Evolutionary conservation across 352 stramenopile genomes (phyloP).

Genomic region (Pythium volutum): DNA sequence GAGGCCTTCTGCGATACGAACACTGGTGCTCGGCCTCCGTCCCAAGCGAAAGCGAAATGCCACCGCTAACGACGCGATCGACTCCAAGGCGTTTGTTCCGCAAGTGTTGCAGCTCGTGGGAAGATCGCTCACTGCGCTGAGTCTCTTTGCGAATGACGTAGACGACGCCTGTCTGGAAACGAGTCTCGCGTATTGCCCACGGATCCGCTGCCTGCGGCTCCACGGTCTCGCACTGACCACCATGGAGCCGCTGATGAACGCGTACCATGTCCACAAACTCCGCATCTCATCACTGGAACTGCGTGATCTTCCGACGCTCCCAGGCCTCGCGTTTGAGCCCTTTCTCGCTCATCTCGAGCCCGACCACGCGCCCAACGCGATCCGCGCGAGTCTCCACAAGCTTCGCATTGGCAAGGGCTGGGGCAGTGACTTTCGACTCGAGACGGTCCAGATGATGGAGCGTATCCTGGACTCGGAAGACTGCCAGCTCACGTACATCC

Average conservation of each 20-base stretch:
- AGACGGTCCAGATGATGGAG: constrained; percentile 3
- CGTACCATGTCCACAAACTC: neutral
- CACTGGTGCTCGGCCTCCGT: constrained; percentile 3
- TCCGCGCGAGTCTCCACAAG: neutral
- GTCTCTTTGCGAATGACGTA: neutral
- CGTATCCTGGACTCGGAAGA: neutral
- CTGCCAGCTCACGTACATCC: constrained; percentile 1
- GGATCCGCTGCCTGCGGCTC: constrained; percentile 1
- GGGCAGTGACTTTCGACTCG: neutral
- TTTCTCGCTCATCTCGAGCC: constrained; percentile 3
- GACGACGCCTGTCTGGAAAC: constrained; percentile 2
- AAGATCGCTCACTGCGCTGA: neutral
- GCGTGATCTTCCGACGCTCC: constrained; percentile 3
- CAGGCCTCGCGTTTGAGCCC: neutral
- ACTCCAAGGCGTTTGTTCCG: neutral
- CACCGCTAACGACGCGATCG: neutral
- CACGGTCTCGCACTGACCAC: neutral
- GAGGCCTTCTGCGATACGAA: neutral
- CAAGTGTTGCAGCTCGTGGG: constrained; percentile 4
- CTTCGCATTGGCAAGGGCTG: constrained; percentile 13
- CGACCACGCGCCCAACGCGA: neutral
- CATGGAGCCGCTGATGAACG: constrained; percentile 2
- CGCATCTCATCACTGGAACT: constrained; percentile 5
- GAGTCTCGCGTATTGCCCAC: neutral
- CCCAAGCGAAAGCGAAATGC: neutral